A percentile compares a stretch with the other conserved stretches of the same genome.
phyloP scores from a whole-genome alignment of 495 filamentous ascomycete genomes.

The Penicillium verhagenii region DNA sequence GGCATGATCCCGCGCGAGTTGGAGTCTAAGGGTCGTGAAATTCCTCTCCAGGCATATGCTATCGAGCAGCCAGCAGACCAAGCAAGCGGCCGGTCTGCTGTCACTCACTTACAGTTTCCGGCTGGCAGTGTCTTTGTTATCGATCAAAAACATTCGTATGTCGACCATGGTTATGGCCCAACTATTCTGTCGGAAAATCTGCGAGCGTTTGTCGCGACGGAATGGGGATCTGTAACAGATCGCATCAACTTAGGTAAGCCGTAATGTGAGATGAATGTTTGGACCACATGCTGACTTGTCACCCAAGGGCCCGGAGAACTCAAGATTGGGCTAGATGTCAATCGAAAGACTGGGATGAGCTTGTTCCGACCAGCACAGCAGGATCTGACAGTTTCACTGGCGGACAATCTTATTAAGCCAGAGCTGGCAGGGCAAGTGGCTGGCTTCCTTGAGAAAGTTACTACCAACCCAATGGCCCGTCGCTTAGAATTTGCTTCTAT shows the following conservation, averaged over 20 bases:
- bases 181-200: slow-evolving; percentile 70
- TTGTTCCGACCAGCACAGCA: slow-evolving; percentile 63
- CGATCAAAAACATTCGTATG: slow-evolving; percentile 46
- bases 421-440: slow-evolving; percentile 55
- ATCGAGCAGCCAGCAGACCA: slow-evolving; percentile 56
- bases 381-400: slow-evolving; percentile 66
- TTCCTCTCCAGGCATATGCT: slow-evolving; percentile 58
- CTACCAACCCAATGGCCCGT: slow-evolving; percentile 40
- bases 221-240: slow-evolving; percentile 70
- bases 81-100: slow-evolving; percentile 25
- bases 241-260: slow-evolving; percentile 65
- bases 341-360: slow-evolving; percentile 57
- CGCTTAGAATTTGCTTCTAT: slow-evolving; percentile 42
- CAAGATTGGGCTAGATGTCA: slow-evolving; percentile 59
- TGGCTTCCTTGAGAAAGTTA: slow-evolving; percentile 49
- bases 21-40: slow-evolving; percentile 62
- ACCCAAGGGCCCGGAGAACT: slow-evolving; percentile 66
- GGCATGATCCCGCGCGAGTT: slow-evolving; percentile 59
- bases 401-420: slow-evolving; percentile 58
- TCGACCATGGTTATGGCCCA: slow-evolving; percentile 45
- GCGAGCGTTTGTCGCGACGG: slow-evolving; percentile 63
- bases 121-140: slow-evolving; percentile 49
- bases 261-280: not conserved
- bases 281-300: slow-evolving; percentile 9
- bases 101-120: slow-evolving; percentile 41